phyloP scores from a whole-genome alignment of 2,329 filamentous ascomycete genomes.

The Cercospora citrullina region DNA sequence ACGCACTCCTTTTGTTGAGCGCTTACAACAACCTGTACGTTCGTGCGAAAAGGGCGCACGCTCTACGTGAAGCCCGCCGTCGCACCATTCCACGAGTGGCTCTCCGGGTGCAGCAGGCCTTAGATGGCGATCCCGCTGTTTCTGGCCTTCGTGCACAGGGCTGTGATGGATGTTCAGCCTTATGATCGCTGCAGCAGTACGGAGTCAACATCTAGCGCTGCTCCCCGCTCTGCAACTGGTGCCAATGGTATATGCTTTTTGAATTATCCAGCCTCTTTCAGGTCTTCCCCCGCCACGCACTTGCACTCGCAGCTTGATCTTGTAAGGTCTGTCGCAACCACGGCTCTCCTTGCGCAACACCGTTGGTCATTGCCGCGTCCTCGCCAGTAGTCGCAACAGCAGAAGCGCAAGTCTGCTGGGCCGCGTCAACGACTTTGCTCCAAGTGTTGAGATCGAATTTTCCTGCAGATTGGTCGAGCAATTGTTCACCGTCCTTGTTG shows the following conservation, averaged over 20 bases:
- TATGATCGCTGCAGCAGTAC: not conserved
- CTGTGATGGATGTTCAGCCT: not conserved
- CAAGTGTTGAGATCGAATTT: conserved; percentile 73
- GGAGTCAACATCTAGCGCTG: not conserved
- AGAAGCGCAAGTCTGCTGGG: conserved; percentile 62
- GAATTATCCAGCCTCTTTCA: not conserved
- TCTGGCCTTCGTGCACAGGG: not conserved
- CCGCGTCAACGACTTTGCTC: conserved; percentile 67
- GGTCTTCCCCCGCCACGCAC: conserved; percentile 43
- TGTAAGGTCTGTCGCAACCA: conserved; percentile 46
- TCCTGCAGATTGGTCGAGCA: conserved; percentile 81
- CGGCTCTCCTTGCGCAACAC: conserved; percentile 34
- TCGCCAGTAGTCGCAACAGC: conserved; percentile 43
- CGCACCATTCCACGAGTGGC: not conserved
- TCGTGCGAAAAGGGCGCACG: too few species aligned
- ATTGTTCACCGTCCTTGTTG: conserved; percentile 68
- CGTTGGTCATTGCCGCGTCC: conserved; percentile 44
- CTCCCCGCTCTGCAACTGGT: not conserved
- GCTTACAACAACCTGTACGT: not conserved
- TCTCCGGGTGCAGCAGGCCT: not conserved
- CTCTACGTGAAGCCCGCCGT: too few species aligned
- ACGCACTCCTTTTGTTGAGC: not conserved
- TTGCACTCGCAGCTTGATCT: conserved; percentile 43
- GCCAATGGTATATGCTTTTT: not conserved
- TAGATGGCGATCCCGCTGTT: not conserved